Conservation (phyloP, 225 moss, liverwort and hornwort genomes). For the Marchantia polymorpha region DNA sequence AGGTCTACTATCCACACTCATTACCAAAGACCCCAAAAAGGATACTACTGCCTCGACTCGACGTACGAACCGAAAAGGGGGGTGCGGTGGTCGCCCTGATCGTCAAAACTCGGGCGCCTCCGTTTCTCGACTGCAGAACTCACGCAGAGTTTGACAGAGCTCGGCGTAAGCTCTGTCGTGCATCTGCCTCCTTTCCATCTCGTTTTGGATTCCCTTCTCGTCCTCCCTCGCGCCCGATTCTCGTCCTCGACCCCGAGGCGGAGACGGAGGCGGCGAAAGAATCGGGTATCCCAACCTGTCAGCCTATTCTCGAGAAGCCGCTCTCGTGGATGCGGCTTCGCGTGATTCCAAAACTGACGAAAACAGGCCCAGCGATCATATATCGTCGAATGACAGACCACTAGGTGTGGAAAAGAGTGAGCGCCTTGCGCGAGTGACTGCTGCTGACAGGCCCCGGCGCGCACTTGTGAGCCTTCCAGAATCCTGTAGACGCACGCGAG, state of each 20-base stretch:
- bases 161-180: no score
- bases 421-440: not conserved
- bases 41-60: not conserved
- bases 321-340: not conserved
- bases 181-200: no score
- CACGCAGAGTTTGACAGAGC: not conserved
- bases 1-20: slow-evolving; percentile 6
- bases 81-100: not conserved
- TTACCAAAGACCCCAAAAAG: slow-evolving; percentile 6
- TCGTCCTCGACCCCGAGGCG: no score
- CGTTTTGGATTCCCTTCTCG: no score
- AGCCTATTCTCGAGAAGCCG: not conserved
- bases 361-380: not conserved
- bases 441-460: not conserved
- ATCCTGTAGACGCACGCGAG: not conserved
- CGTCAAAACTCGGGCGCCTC: not conserved
- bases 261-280: no score
- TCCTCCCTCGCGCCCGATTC: no score
- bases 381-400: no score
- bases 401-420: not conserved
- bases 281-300: not conserved
- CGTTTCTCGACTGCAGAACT: not conserved
- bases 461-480: not conserved
- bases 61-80: not conserved
- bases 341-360: not conserved